Base-by-base conservation (phyloP, 257 asterid genomes). In the Linaria vulgaris region DNA sequence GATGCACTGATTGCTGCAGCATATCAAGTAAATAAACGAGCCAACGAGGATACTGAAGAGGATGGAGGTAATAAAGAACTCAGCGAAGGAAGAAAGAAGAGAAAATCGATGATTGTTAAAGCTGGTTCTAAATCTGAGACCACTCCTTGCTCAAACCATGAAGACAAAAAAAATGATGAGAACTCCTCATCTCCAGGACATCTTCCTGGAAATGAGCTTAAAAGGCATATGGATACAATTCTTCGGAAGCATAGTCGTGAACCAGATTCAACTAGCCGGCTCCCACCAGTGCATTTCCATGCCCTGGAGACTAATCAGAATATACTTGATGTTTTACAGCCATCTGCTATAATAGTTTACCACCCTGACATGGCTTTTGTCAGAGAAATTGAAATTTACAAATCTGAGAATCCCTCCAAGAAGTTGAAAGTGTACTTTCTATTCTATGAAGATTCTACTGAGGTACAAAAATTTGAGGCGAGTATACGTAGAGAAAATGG, bases 401-500 rank as follows among this genome's bases (percentile, higher is more conserved):
- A 85, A 82, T 86, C 97, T 72, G 95, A 92, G 77, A 89, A 89
- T 72, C 91, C 99, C 19, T 71, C 79, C 16, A 79, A 66, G 78
- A 83, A 64, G 53, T 69, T 90, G 69, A 91, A 83, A 78, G 96
- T 91, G 48, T 91, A 91, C 75, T 91, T 91, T 79, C 78, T 91
- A 52, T 92, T 92, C 76, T 83, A 92, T 59, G 99, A 89, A 69
- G 82, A 89, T 68, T 92, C 99, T 62, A 87, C 99, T 11, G 99
- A 92, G 84, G 96, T 85, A 66, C 88, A 75, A 75, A 92, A 92
- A 79, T 92, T 77, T 66, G 97, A 92, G 81, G 97, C 99, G 56
- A 89, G 97, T 77, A 67, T 87, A 61, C 85, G 82, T 13, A 78
- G 95, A 80, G 99, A 92, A 71, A 92, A 92, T 81, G 94, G 80